Evolutionary conservation across 108 stramenopile genomes (phyloP).

Genomic region (Cyclotella sp.): DNA sequence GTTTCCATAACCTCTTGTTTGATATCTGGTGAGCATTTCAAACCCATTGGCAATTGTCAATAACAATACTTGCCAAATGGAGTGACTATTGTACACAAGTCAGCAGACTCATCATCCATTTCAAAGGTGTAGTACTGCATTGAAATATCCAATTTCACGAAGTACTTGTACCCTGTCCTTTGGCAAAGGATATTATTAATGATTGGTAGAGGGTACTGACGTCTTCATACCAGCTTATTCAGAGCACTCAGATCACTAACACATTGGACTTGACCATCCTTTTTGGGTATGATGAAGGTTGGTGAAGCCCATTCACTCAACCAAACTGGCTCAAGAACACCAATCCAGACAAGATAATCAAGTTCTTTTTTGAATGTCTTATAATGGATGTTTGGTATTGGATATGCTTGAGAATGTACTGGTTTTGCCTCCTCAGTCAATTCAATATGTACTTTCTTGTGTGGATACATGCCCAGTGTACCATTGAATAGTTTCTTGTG

Average conservation of each 20-base stretch:
- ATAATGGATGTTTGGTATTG: constrained; percentile 17
- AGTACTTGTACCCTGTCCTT: constrained; percentile 33
- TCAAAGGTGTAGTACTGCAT: constrained; percentile 21
- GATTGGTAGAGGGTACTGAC: constrained; percentile 32
- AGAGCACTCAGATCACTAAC: constrained; percentile 41
- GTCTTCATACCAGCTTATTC: constrained; percentile 10
- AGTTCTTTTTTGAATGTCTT: constrained; percentile 15
- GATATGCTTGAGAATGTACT: constrained; percentile 17
- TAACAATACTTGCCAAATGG: too few relatives aligned
- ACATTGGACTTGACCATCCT: constrained; percentile 38
- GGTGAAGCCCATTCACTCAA: constrained; percentile 29
- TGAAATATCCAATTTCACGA: too few relatives aligned
- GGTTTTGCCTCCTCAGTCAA: constrained; percentile 24
- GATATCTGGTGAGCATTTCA: constrained; percentile 8
- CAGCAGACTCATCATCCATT: constrained; percentile 26
- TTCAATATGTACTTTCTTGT: constrained; percentile 44
- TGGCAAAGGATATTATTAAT: constrained; percentile 36
- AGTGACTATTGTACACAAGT: too few relatives aligned
- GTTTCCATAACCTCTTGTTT: constrained; percentile 11
- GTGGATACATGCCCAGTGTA: constrained; percentile 38
- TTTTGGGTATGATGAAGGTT: too few relatives aligned
- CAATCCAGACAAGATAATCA: constrained; percentile 6
- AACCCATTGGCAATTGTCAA: too few relatives aligned
- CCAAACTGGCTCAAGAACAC: neutral
- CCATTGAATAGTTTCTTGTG: constrained; percentile 21